Evolutionary conservation across 495 filamentous ascomycete genomes (phyloP).

Genomic region (Astrothelium subdiscretum): DNA sequence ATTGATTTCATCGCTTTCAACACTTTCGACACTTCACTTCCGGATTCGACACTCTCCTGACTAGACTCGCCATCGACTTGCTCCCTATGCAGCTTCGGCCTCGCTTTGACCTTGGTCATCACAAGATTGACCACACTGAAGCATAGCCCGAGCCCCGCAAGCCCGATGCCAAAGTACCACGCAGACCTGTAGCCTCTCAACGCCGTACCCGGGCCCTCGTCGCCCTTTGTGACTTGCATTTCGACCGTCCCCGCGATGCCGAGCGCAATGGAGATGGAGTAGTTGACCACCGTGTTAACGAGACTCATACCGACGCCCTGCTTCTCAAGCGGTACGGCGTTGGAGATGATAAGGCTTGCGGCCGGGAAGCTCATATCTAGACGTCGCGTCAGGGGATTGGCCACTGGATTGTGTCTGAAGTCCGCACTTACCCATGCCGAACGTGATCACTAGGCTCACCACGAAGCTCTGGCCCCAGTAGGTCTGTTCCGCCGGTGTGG

Average conservation of each 20-base stretch:
- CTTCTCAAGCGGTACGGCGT: slow-evolving; percentile 29
- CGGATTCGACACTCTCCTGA: not conserved
- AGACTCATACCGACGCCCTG: slow-evolving; percentile 36
- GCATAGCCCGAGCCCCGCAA: slow-evolving; percentile 33
- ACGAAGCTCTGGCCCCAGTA: slow-evolving; percentile 17
- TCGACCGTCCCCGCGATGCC: slow-evolving; percentile 39
- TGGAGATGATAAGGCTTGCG: slow-evolving; percentile 30
- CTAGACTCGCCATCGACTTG: not conserved
- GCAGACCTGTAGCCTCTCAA: slow-evolving; percentile 40
- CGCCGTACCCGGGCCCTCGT: not conserved
- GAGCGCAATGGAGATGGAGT: slow-evolving; percentile 35
- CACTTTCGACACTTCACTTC: not conserved
- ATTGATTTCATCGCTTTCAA: not conserved
- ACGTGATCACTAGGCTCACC: slow-evolving; percentile 16
- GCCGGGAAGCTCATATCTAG: slow-evolving; percentile 13
- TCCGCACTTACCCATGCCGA: slow-evolving; percentile 27
- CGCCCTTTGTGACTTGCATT: slow-evolving; percentile 2
- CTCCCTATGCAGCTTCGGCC: not conserved
- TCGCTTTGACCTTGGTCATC: not conserved
- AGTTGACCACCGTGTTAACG: slow-evolving; percentile 35
- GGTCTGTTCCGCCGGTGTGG: slow-evolving; percentile 36
- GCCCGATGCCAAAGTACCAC: slow-evolving; percentile 44
- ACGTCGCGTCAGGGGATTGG: slow-evolving; percentile 36
- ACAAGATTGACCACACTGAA: slow-evolving; percentile 2
- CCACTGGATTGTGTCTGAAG: slow-evolving; percentile 24